Evolutionary conservation across 805 yeast genomes (phyloP).

Genomic region (Kluyveromyces aestuarii): DNA sequence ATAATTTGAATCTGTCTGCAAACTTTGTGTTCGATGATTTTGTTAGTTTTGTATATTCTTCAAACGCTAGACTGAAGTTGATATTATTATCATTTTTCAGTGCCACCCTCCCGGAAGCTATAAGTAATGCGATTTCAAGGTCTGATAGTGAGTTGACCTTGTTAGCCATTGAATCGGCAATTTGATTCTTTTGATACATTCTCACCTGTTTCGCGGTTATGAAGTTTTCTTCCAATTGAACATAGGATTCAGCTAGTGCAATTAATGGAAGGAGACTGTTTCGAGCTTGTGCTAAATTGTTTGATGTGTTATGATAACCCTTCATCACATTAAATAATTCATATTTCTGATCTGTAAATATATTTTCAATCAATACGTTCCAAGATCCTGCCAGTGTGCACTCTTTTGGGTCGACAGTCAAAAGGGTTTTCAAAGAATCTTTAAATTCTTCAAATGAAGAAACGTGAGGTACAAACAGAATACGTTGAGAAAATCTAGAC

Average conservation of each 20-base stretch:
- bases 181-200: constrained; percentile 24
- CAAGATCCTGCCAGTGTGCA: constrained; percentile 30
- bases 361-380: constrained; percentile 34
- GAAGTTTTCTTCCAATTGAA: constrained; percentile 19
- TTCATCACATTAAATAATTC: constrained; percentile 31
- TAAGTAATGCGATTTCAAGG: constrained; percentile 59
- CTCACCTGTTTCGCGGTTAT: constrained; percentile 10
- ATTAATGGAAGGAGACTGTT: constrained; percentile 37
- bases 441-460: constrained; percentile 41
- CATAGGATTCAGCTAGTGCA: constrained; percentile 20
- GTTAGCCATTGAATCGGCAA: constrained; percentile 17
- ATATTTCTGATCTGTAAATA: constrained; percentile 23
- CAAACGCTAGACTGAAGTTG: constrained; percentile 68
- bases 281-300: constrained; percentile 45
- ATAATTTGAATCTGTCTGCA: constrained; percentile 32
- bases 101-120: constrained; percentile 67
- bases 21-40: constrained; percentile 16
- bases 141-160: constrained; percentile 44
- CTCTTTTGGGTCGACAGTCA: constrained; percentile 25
- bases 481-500: constrained; percentile 78
- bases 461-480: constrained; percentile 51
- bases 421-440: constrained; percentile 34
- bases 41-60: constrained; percentile 59
- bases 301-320: constrained; percentile 47
- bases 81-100: constrained; percentile 51